Conservation (phyloP, 805 yeast genomes). For the Candida yuanshanica region DNA sequence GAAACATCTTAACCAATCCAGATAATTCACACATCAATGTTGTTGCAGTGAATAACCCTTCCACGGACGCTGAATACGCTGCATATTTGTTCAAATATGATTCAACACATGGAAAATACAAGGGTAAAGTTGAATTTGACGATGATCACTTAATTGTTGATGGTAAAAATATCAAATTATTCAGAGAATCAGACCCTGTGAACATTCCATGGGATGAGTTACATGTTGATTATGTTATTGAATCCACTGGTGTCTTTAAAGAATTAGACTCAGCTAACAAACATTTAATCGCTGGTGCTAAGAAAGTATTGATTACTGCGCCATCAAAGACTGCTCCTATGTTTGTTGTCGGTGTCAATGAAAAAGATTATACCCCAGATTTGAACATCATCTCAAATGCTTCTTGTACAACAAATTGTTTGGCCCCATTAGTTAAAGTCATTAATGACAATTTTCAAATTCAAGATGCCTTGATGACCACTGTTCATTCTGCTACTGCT, state of each 20-base stretch:
- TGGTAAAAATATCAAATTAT: constrained; percentile 60
- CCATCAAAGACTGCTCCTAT: constrained; percentile 93
- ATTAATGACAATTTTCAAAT: constrained; percentile 81
- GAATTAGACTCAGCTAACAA: constrained; percentile 71
- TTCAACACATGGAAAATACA: constrained; percentile 84
- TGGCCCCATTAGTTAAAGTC: constrained; percentile 92
- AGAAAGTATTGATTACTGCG: constrained; percentile 92
- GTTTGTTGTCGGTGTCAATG: constrained; percentile 92
- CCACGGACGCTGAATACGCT: constrained; percentile 85
- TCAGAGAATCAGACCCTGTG: constrained; percentile 82
- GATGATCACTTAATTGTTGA: constrained; percentile 60
- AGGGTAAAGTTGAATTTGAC: constrained; percentile 61
- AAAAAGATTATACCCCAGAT: constrained; percentile 69
- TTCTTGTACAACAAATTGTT: constrained; percentile 93
- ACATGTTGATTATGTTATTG: constrained; percentile 83
- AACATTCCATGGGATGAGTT: constrained; percentile 81
- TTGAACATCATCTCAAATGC: constrained; percentile 82
- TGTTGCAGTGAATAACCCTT: constrained; percentile 88
- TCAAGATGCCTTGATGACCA: constrained; percentile 92
- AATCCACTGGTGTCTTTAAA: constrained; percentile 95
- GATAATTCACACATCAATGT: constrained; percentile 46
- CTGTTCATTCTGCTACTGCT: constrained; percentile 94
- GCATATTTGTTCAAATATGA: constrained; percentile 95
- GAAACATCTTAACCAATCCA: constrained; percentile 64
- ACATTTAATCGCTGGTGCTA: constrained; percentile 88